Base-by-base conservation (phyloP, 257 asterid species). In the Datura wrightii region DNA sequence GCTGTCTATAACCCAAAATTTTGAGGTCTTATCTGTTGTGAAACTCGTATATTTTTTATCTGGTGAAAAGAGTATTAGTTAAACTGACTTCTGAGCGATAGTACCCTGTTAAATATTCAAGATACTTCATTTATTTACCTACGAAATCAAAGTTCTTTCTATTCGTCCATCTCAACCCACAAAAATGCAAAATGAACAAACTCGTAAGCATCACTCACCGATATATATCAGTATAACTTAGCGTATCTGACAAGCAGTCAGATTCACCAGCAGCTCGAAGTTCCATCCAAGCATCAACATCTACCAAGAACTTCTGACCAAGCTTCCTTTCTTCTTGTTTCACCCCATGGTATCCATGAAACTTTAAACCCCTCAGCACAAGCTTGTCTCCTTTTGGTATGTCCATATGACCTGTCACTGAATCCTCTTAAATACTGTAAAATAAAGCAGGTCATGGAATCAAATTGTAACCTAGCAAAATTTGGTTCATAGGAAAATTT, bases 201-300 rank as follows among this genome's bases (percentile, higher is more conserved):
- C 13, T 39, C 8, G 14, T 37, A 67, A 67, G 52, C 34, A 67
- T 67, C 78, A 39, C 78, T 67, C 14, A 67, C 78, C 78, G 52
- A 31, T 67, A 67, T 67, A 67, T 67, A 67, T 67, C 78, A 67
- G 78, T 67, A 39, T 67, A 67, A 67, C 52, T 67, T 67, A 67
- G 78, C 37, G 50, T 67, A 67, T 67, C 78, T 0, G 55, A 42
- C 55, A 71, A 71, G 55, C 56, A 71, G 39, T 71, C 79, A n/a
- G 79, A 71, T 71, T 10, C 37, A 71, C 39, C 79, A 5, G 79
- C 79, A 44, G 39, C 39, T 71, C 39, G 79, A 71, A 44, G 79
- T 42, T 71, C 79, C 56, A 71, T 71, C 79, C 79, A 71, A 42
- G 39, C 56, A 71, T 71, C 79, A 4, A 71, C 79, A 71, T 71